A percentile compares a stretch with the other conserved stretches of the same genome.
Conservation (phyloP, 1,139 yeast species). For the Suhomyces bolitotheri region DNA sequence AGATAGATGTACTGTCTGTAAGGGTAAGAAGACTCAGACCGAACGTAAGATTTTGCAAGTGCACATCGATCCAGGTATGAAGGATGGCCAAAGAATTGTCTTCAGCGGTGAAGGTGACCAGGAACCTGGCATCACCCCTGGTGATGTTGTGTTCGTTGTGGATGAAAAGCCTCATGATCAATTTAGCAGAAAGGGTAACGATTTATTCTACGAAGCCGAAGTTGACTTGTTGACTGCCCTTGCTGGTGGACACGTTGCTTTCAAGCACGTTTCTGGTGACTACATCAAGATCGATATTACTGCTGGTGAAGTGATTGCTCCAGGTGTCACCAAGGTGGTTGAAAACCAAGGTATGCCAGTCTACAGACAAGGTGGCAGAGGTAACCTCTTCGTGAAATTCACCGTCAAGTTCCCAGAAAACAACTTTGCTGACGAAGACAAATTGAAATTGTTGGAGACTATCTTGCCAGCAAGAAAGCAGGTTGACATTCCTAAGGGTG, state of each 20-base stretch:
- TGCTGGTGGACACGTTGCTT: conserved; percentile 90
- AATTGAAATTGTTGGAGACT: conserved; percentile 61
- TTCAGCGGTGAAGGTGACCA: conserved; percentile 98
- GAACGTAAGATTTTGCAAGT: conserved; percentile 95
- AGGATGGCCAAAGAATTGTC: conserved; percentile 85
- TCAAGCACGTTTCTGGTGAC: conserved; percentile 87
- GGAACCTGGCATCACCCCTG: conserved; percentile 92
- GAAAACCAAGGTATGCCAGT: conserved; percentile 97
- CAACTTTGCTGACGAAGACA: conserved; percentile 65
- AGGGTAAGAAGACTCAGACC: conserved; percentile 81
- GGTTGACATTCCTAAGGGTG: conserved; percentile 58
- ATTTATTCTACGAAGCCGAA: conserved; percentile 81
- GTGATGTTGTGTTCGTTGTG: conserved; percentile 90
- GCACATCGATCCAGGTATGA: conserved; percentile 97
- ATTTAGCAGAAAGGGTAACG: conserved; percentile 88
- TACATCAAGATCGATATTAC: conserved; percentile 77
- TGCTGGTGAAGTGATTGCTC: conserved; percentile 93
- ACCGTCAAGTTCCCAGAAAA: conserved; percentile 68
- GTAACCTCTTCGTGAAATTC: conserved; percentile 72
- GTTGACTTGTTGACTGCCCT: conserved; percentile 90
- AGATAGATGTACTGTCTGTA: conserved; percentile 86
- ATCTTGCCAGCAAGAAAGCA: conserved; percentile 67
- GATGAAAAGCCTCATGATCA: conserved; percentile 83
- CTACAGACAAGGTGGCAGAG: conserved; percentile 71
- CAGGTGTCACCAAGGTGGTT: conserved; percentile 77